phyloP scores from a whole-genome alignment of 805 yeast species.

The Starmerella kuoi region DNA sequence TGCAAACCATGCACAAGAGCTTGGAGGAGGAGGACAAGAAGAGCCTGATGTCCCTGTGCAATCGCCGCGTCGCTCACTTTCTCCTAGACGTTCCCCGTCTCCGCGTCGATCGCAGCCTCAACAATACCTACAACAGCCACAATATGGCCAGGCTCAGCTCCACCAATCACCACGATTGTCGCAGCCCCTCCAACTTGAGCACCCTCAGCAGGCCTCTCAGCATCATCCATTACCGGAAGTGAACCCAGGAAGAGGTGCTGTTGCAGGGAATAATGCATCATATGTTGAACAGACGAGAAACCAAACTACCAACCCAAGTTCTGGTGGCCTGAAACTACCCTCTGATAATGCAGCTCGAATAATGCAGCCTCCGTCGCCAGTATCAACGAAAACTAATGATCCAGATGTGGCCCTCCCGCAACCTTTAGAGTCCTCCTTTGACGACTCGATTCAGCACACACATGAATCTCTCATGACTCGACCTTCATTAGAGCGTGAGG shows the following conservation, averaged over 20 bases:
- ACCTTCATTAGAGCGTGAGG: conserved; percentile 7
- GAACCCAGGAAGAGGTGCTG: neutral
- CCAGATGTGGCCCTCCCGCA: neutral
- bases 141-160: neutral
- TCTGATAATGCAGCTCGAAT: neutral
- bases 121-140: neutral
- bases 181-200: neutral
- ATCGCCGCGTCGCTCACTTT: neutral
- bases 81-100: neutral
- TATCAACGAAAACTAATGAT: neutral
- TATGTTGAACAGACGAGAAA: neutral
- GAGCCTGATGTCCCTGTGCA: neutral
- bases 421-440: neutral
- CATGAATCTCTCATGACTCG: conserved; percentile 4
- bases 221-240: neutral
- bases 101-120: neutral
- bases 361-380: neutral
- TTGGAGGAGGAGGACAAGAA: neutral
- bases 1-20: neutral
- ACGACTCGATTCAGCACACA: conserved; percentile 12
- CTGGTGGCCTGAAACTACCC: neutral
- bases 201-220: neutral
- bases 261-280: neutral
- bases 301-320: neutral
- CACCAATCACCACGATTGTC: neutral